A percentile compares a stretch with the other conserved stretches of the same genome.
Conservation (phyloP, 176 grass and related monocot species). For the Coix lacrymajobi region DNA sequence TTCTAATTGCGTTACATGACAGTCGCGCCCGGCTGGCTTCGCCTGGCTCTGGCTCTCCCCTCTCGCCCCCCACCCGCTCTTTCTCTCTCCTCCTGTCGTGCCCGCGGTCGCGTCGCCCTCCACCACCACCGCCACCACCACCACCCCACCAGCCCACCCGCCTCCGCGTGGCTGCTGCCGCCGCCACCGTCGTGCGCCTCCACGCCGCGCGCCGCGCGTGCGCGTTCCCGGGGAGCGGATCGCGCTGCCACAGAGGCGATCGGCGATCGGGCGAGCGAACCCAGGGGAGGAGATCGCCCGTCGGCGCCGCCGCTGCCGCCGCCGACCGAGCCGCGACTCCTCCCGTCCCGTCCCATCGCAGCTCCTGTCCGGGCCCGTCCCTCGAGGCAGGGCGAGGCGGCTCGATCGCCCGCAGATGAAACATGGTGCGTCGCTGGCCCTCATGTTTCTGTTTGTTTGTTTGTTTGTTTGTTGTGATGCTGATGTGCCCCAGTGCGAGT, state of each 20-base stretch:
- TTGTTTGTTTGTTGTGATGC: not conserved
- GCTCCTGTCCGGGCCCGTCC: not conserved
- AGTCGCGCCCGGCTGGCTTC: conserved; percentile 31
- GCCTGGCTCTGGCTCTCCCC: not conserved
- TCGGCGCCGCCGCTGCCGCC: conserved; percentile 28
- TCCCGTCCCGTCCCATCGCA: conserved; percentile 37
- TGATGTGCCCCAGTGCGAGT: conserved; percentile 25
- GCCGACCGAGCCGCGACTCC: conserved; percentile 53
- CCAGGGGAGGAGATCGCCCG: conserved; percentile 52
- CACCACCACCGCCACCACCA: not conserved
- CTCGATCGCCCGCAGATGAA: conserved; percentile 41
- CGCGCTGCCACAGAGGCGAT: conserved; percentile 14
- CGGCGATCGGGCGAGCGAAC: conserved; percentile 28
- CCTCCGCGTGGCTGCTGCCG: not conserved
- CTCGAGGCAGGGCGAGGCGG: not conserved
- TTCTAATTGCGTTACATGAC: conserved; percentile 32
- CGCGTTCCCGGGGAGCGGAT: conserved; percentile 5
- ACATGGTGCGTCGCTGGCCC: conserved; percentile 42
- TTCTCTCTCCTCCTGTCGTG: not conserved
- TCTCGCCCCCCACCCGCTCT: not conserved
- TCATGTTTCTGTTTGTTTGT: not conserved
- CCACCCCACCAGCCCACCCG: not conserved
- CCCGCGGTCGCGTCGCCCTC: conserved; percentile 32
- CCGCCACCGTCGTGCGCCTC: not conserved
- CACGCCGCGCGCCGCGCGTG: not conserved